Conservation (phyloP, 176 grass and related monocot genomes). For the Oryza australiensis region DNA sequence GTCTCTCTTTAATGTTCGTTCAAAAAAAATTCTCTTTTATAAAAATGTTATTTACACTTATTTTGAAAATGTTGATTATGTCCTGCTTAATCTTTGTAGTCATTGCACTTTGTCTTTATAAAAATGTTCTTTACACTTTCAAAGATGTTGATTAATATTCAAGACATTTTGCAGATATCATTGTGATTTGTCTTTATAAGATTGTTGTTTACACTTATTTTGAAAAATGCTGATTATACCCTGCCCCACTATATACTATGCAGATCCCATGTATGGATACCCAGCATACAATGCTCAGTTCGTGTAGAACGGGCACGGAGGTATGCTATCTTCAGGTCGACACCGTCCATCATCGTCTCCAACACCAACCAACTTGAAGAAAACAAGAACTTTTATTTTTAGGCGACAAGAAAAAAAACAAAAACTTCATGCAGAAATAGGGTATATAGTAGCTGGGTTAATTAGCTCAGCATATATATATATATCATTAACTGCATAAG, state of each 20-base stretch:
- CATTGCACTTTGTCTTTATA: too few relatives aligned
- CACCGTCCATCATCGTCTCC: not conserved
- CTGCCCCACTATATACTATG: not conserved
- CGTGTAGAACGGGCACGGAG: not conserved
- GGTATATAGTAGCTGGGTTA: not conserved
- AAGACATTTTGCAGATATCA: too few relatives aligned
- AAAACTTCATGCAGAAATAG: not conserved
- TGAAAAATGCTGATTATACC: not conserved
- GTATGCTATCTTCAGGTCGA: not conserved
- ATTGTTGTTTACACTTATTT: not conserved
- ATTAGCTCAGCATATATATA: not conserved
- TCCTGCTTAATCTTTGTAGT: too few relatives aligned
- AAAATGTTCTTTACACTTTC: too few relatives aligned
- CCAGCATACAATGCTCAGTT: not conserved
- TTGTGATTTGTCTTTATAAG: not conserved
- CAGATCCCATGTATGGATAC: slow-evolving; percentile 8
- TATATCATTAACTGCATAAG: not conserved
- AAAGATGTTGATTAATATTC: too few relatives aligned
- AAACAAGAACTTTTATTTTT: not conserved
- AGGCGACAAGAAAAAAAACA: too few relatives aligned
- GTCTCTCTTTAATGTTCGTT: too few relatives aligned
- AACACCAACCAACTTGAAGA: not conserved
- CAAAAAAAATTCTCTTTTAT: too few relatives aligned
- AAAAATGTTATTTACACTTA: too few relatives aligned
- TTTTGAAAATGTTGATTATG: too few relatives aligned